Conservation (phyloP, 2,329 filamentous ascomycete genomes). For the Bipolaris cookei region DNA sequence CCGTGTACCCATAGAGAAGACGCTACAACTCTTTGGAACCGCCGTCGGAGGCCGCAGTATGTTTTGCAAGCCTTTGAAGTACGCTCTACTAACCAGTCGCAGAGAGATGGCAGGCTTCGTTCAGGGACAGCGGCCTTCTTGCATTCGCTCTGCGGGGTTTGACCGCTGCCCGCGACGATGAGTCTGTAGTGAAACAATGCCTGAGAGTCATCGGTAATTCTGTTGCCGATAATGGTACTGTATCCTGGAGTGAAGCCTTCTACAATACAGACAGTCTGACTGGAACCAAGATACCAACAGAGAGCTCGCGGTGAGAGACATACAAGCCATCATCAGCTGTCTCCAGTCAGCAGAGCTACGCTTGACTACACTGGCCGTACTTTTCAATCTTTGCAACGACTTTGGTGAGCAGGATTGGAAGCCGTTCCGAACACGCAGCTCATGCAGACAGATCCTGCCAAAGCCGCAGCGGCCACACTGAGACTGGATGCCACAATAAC, state of each 20-base stretch:
- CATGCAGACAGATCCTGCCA: constrained; percentile 42
- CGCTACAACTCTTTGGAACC: constrained; percentile 40
- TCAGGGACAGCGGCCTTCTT: constrained; percentile 39
- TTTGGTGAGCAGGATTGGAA: constrained; percentile 37
- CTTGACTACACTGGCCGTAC: constrained; percentile 47
- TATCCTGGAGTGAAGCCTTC: neutral
- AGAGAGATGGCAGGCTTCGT: constrained; percentile 43
- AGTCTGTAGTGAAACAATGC: constrained; percentile 40
- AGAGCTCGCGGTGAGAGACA: constrained; percentile 32
- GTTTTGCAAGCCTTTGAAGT: neutral
- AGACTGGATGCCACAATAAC: constrained; percentile 43
- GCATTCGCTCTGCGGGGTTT: constrained; percentile 35
- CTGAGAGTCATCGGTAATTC: constrained; percentile 49
- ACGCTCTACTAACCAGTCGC: constrained; percentile 30
- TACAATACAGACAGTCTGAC: constrained; percentile 22
- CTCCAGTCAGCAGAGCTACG: constrained; percentile 32
- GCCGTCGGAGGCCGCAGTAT: constrained; percentile 43
- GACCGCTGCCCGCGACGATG: constrained; percentile 24
- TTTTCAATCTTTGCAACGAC: constrained; percentile 55
- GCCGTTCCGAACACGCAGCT: constrained; percentile 16
- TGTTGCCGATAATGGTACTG: constrained; percentile 47
- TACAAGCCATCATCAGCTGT: constrained; percentile 37
- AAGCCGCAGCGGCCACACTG: constrained; percentile 42
- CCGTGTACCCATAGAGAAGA: constrained; percentile 21
- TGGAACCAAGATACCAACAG: constrained; percentile 41